Evolutionary conservation across 2,329 filamentous ascomycete species (phyloP).

Genomic region (Tolypocladium ovalisporum): DNA sequence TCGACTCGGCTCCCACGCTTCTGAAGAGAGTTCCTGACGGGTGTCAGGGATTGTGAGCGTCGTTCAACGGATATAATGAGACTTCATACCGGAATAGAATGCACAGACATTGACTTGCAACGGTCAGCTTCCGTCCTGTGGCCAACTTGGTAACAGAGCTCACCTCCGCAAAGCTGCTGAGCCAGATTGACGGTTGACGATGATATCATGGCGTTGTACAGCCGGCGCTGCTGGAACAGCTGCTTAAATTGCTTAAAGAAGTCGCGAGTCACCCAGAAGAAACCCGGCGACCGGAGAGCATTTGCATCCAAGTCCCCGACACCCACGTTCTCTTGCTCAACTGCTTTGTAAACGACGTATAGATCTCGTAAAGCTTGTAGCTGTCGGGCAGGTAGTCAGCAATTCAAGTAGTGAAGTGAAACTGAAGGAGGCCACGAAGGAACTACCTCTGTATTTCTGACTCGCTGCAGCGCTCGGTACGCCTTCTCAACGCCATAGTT

Average conservation of each 20-base stretch:
- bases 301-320: slow-evolving; percentile 10
- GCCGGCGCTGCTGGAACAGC: slow-evolving; percentile 14
- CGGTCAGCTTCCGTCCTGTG: not conserved
- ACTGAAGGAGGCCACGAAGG: not conserved
- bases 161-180: slow-evolving; percentile 21
- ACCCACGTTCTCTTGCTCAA: slow-evolving; percentile 17
- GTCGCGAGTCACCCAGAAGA: slow-evolving; percentile 15
- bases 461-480: slow-evolving; percentile 20
- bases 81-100: slow-evolving; percentile 28
- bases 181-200: slow-evolving; percentile 19
- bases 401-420: not conserved
- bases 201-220: slow-evolving; percentile 20
- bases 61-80: not conserved
- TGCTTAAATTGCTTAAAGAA: slow-evolving; percentile 17
- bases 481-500: slow-evolving; percentile 25
- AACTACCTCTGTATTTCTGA: slow-evolving; percentile 24
- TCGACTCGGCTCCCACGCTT: slow-evolving; percentile 8
- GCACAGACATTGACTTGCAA: slow-evolving; percentile 27
- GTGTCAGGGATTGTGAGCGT: not conserved
- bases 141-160: slow-evolving; percentile 1
- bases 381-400: slow-evolving; percentile 7
- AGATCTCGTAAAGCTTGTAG: slow-evolving; percentile 29
- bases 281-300: slow-evolving; percentile 13
- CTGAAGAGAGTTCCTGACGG: slow-evolving; percentile 12
- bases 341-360: slow-evolving; percentile 25